A percentile compares a stretch with the other conserved stretches of the same genome.
phyloP scores from a whole-genome alignment of 2,329 filamentous ascomycete species.

The Fusarium beomiforme region DNA sequence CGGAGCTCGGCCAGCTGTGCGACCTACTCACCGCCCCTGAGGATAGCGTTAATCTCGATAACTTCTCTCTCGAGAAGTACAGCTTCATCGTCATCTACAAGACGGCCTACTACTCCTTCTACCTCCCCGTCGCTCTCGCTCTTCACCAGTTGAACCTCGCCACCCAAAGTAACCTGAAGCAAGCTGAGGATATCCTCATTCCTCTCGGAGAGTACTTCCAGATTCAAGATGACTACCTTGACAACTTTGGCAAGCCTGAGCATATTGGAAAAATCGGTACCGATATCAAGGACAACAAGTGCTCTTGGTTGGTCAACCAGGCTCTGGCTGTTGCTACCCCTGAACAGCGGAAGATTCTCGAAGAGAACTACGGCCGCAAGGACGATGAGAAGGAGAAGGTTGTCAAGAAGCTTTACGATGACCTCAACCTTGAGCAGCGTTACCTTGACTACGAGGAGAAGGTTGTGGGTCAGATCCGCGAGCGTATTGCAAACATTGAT shows the following conservation, averaged over 20 bases:
- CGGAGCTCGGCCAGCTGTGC: constrained; percentile 93
- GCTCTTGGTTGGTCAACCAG: constrained; percentile 97
- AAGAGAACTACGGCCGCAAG: constrained; percentile 95
- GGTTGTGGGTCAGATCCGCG: constrained; percentile 78
- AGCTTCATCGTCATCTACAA: constrained; percentile 99
- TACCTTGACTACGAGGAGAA: constrained; percentile 94
- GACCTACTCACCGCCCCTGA: constrained; percentile 96
- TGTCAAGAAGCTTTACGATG: constrained; percentile 89
- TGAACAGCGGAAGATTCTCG: constrained; percentile 87
- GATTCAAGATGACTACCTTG: constrained; percentile 97
- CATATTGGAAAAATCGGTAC: constrained; percentile 98
- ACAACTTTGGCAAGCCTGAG: constrained; percentile 93
- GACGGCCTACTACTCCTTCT: constrained; percentile 99
- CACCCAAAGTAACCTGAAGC: constrained; percentile 87
- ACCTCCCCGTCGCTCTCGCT: constrained; percentile 92
- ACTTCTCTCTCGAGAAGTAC: constrained; percentile 96
- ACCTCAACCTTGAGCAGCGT: constrained; percentile 82
- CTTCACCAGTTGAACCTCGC: constrained; percentile 87
- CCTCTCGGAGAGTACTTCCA: constrained; percentile 99
- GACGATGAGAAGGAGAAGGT: constrained; percentile 82
- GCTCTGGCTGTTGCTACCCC: constrained; percentile 82
- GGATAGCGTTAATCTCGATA: constrained; percentile 89
- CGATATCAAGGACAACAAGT: constrained; percentile 99
- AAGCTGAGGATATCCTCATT: constrained; percentile 90
- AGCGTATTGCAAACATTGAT: constrained; percentile 81